Evolutionary conservation across 345 rosid genomes (phyloP).

Genomic region (Moricandia arvensis): DNA sequence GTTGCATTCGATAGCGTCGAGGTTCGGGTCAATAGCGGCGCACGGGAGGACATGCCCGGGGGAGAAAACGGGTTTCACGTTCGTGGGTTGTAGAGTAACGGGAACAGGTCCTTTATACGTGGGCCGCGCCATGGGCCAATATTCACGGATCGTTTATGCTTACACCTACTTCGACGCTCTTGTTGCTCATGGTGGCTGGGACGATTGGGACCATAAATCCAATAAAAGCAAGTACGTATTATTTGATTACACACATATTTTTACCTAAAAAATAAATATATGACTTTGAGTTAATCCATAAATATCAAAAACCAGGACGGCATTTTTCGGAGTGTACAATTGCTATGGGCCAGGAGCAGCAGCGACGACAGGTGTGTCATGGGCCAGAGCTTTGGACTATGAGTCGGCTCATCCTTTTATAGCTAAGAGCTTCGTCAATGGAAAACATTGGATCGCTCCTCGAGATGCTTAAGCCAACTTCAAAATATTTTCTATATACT

Average conservation of each 20-base stretch:
- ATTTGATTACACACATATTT: neutral
- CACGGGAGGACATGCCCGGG: slow-evolving; percentile 73
- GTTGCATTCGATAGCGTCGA: slow-evolving; percentile 83
- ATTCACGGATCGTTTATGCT: slow-evolving; percentile 86
- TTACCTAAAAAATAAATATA: neutral
- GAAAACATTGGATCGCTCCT: slow-evolving; percentile 89
- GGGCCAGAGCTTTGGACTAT: slow-evolving; percentile 85
- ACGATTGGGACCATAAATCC: slow-evolving; percentile 89
- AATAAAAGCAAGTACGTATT: slow-evolving; percentile 78
- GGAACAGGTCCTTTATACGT: slow-evolving; percentile 80
- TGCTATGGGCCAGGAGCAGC: slow-evolving; percentile 90
- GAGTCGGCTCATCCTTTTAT: slow-evolving; percentile 84
- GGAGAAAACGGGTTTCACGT: slow-evolving; percentile 91
- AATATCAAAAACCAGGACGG: slow-evolving; percentile 52
- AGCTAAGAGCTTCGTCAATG: slow-evolving; percentile 89
- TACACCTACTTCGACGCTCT: slow-evolving; percentile 81
- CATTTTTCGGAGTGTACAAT: slow-evolving; percentile 78
- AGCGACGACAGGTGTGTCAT: slow-evolving; percentile 69
- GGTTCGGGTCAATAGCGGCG: slow-evolving; percentile 94
- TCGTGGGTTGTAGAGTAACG: slow-evolving; percentile 70
- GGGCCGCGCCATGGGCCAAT: slow-evolving; percentile 97
- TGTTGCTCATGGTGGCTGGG: slow-evolving; percentile 98
- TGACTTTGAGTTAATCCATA: neutral
- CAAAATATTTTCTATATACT: neutral
- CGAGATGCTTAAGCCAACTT: slow-evolving; percentile 50